phyloP scores from a whole-genome alignment of 768 basidiomycete species.

The Filobasidium floriforme region DNA sequence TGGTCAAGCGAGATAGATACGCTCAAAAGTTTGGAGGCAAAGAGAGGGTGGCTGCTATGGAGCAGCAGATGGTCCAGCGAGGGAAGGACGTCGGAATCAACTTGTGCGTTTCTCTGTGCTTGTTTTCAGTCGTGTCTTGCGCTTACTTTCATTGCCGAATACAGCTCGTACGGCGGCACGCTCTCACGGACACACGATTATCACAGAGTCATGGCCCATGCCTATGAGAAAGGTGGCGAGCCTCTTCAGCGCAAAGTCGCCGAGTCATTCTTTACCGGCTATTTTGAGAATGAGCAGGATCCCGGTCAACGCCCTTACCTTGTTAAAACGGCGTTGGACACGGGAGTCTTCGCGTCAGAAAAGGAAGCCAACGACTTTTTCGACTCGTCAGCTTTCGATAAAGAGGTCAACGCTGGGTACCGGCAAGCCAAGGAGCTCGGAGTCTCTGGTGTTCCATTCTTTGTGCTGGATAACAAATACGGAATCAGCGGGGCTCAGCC shows the following conservation, averaged over 20 bases:
- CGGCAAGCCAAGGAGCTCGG: conserved; percentile 59
- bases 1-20: conserved; percentile 27
- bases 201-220: conserved; percentile 66
- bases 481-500: conserved; percentile 67
- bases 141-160: conserved; percentile 14
- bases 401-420: conserved; percentile 60
- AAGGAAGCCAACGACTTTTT: conserved; percentile 64
- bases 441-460: conserved; percentile 71
- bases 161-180: conserved; percentile 56
- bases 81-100: conserved; percentile 55
- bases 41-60: conserved; percentile 46
- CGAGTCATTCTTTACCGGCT: conserved; percentile 58
- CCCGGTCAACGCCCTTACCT: conserved; percentile 57
- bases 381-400: conserved; percentile 57
- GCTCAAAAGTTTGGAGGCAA: conserved; percentile 53
- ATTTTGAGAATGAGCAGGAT: conserved; percentile 60
- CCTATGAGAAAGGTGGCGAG: conserved; percentile 58
- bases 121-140: background rate
- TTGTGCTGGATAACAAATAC: conserved; percentile 70
- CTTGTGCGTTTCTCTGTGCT: conserved; percentile 48
- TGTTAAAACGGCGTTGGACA: conserved; percentile 54
- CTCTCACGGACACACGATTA: conserved; percentile 62
- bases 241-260: conserved; percentile 56
- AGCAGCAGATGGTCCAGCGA: conserved; percentile 52
- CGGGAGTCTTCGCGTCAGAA: conserved; percentile 55